These are phyloP conservation scores for Helicosporidium sp. DNA, from an alignment of 139 green algal species.

Conservation along the genomic window DNA sequence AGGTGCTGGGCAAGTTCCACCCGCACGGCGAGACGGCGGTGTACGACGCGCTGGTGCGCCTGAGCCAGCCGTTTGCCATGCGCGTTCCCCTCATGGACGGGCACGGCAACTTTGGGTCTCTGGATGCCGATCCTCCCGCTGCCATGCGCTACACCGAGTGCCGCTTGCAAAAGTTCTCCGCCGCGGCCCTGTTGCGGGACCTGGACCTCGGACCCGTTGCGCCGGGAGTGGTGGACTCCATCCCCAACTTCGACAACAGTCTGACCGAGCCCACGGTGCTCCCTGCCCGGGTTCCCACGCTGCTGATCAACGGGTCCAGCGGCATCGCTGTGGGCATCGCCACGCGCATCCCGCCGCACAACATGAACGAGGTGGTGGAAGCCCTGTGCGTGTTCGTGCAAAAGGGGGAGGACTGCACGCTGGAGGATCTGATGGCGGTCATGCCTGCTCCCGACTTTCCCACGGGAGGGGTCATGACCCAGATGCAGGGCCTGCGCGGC, in stretches of 20 bases:
- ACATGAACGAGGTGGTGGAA: constrained; percentile 59
- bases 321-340: constrained; percentile 94
- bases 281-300: constrained; percentile 61
- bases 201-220: constrained; percentile 48
- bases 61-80: constrained; percentile 59
- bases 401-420: constrained; percentile 50
- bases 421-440: constrained; percentile 56
- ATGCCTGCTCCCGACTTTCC: constrained; percentile 88
- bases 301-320: constrained; percentile 81
- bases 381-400: constrained; percentile 55
- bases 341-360: constrained; percentile 90
- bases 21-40: constrained; percentile 82
- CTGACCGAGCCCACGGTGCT: constrained; percentile 78
- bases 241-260: constrained; percentile 64
- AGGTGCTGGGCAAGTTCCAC: constrained; percentile 96
- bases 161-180: constrained; percentile 33
- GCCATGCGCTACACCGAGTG: constrained; percentile 78
- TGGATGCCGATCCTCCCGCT: constrained; percentile 85
- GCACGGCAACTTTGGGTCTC: constrained; percentile 93
- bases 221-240: constrained; percentile 69
- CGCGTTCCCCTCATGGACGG: constrained; percentile 59
- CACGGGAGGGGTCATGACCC: constrained; percentile 59
- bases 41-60: constrained; percentile 81
- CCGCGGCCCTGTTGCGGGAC: constrained; percentile 61
- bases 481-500: constrained; percentile 21